Evolutionary conservation across 768 basidiomycete genomes (phyloP).

Genomic region (Sistotremastrum niveocremeum): DNA sequence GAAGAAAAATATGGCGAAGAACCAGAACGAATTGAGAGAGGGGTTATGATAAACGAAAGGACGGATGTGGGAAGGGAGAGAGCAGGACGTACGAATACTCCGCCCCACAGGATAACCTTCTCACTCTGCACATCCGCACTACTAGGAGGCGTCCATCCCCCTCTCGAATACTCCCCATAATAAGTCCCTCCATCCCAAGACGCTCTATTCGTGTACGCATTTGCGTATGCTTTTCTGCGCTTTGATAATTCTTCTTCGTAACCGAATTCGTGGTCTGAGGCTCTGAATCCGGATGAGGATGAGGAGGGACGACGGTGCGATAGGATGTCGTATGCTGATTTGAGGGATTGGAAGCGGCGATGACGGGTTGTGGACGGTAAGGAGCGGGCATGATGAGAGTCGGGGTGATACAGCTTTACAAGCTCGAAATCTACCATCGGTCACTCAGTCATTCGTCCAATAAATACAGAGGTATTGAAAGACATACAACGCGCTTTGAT

Average conservation of each 20-base stretch:
- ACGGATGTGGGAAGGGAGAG: too few species aligned
- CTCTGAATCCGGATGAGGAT: neutral
- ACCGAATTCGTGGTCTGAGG: slow-evolving; percentile 21
- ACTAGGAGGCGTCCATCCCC: slow-evolving; percentile 36
- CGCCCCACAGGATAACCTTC: too few species aligned
- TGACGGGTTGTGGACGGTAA: slow-evolving; percentile 35
- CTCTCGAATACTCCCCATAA: slow-evolving; percentile 25
- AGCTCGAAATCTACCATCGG: slow-evolving; percentile 50
- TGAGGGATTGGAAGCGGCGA: slow-evolving; percentile 49
- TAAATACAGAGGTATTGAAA: too few species aligned
- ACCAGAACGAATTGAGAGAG: slow-evolving; percentile 35
- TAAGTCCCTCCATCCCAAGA: slow-evolving; percentile 19
- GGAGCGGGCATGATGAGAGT: slow-evolving; percentile 32
- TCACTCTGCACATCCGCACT: too few species aligned
- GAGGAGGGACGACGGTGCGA: slow-evolving; percentile 2
- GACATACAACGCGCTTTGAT: too few species aligned
- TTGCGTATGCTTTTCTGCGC: slow-evolving; percentile 25
- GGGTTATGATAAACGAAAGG: too few species aligned
- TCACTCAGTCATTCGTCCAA: too few species aligned
- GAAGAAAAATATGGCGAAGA: neutral
- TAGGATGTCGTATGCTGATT: slow-evolving; percentile 48
- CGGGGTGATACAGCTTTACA: slow-evolving; percentile 60
- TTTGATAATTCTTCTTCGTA: slow-evolving; percentile 39
- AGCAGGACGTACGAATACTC: too few species aligned
- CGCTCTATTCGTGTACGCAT: slow-evolving; percentile 2